phyloP scores from a whole-genome alignment of 768 basidiomycete species.

The Rhizopogon sp. region DNA sequence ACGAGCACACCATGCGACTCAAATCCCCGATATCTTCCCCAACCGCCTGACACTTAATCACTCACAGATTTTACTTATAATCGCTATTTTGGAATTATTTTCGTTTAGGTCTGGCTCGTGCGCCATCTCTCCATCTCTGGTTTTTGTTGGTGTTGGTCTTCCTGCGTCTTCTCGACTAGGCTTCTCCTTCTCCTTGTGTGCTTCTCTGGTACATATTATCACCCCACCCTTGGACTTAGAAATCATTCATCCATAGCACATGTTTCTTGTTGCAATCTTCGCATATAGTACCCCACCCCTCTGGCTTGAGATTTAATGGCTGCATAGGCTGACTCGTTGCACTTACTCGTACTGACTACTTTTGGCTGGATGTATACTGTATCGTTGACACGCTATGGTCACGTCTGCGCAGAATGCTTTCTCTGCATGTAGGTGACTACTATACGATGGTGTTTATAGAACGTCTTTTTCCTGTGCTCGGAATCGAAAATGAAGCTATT shows the following conservation, averaged over 20 bases:
- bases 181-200: background rate
- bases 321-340: constrained; percentile 9
- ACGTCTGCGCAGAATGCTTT: constrained; percentile 5
- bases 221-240: constrained; percentile 18
- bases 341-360: constrained; percentile 3
- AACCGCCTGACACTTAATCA: background rate
- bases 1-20: background rate
- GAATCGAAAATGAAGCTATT: no score
- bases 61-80: constrained; percentile 20
- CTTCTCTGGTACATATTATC: constrained; percentile 17
- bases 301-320: constrained; percentile 18
- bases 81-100: constrained; percentile 24
- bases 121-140: background rate
- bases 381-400: constrained; percentile 2
- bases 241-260: constrained; percentile 2
- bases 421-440: background rate
- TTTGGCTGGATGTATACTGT: constrained; percentile 1
- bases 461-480: no score
- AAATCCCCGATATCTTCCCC: background rate
- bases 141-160: background rate
- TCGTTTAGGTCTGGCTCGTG: constrained; percentile 10
- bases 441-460: no score
- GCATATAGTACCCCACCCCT: constrained; percentile 15
- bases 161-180: background rate
- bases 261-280: background rate